Evolutionary conservation across 2,329 filamentous ascomycete species (phyloP).

Genomic region (Aspergillus proliferans): DNA sequence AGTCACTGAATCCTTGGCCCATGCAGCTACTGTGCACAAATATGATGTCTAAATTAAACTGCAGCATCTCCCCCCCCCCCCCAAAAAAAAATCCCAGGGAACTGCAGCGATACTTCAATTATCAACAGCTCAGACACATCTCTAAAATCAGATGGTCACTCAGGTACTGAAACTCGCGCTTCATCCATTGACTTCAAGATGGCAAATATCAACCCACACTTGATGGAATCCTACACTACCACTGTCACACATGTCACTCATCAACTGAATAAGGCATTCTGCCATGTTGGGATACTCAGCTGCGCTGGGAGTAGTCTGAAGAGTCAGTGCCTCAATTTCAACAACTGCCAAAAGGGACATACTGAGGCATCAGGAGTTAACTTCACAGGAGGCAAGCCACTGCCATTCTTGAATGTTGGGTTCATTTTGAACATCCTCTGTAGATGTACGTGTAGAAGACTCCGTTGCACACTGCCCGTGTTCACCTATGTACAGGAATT

Average conservation of each 20-base stretch:
- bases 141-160: background rate
- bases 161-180: slow-evolving; percentile 1
- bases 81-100: background rate
- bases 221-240: too few relatives aligned
- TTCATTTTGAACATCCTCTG: too few relatives aligned
- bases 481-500: too few relatives aligned
- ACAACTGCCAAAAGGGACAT: too few relatives aligned
- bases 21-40: slow-evolving; percentile 8
- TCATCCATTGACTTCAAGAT: slow-evolving; percentile 12
- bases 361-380: too few relatives aligned
- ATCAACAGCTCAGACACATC: background rate
- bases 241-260: background rate
- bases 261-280: background rate
- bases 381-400: too few relatives aligned
- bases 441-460: too few relatives aligned
- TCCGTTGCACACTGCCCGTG: too few relatives aligned
- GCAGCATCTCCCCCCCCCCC: slow-evolving; percentile 9
- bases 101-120: slow-evolving; percentile 2
- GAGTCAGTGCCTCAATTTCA: too few relatives aligned
- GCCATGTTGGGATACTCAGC: background rate
- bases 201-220: slow-evolving; percentile 6
- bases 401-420: too few relatives aligned
- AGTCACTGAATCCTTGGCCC: slow-evolving; percentile 16
- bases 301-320: background rate
- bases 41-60: slow-evolving; percentile 15